A percentile compares a stretch with the other conserved stretches of the same genome.
These are phyloP conservation scores for Aspergillus fumigatus DNA, from an alignment of 2,329 filamentous ascomycete species.

Conservation along the genomic window DNA sequence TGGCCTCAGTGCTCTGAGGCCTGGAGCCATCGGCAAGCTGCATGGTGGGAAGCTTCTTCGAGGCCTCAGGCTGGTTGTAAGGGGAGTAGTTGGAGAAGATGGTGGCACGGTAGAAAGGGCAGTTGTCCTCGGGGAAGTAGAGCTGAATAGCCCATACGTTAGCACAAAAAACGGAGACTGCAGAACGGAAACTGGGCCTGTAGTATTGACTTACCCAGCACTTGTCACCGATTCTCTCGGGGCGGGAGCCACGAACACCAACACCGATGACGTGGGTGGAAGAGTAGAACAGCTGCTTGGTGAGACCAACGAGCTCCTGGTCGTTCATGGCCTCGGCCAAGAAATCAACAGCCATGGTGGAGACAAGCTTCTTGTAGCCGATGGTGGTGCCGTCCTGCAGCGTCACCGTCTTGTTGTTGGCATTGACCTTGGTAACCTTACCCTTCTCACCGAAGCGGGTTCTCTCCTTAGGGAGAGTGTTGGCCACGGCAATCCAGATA, in stretches of 20 bases:
- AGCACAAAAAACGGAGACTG: neutral
- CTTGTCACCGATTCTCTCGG: constrained; percentile 97
- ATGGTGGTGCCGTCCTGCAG: constrained; percentile 82
- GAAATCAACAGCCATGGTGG: constrained; percentile 92
- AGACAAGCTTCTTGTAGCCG: constrained; percentile 87
- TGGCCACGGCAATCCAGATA: constrained; percentile 97
- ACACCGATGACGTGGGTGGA: constrained; percentile 97
- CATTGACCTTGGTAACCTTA: constrained; percentile 80
- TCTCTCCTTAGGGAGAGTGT: constrained; percentile 89
- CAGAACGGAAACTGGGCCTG: neutral
- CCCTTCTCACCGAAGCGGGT: constrained; percentile 82
- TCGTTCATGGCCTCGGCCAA: constrained; percentile 85
- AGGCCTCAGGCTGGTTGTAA: constrained; percentile 85
- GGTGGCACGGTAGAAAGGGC: constrained; percentile 97
- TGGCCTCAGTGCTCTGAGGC: constrained; percentile 64
- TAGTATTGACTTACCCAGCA: constrained; percentile 68
- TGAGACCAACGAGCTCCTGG: constrained; percentile 73
- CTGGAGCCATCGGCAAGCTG: constrained; percentile 83
- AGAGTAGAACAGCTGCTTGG: constrained; percentile 93
- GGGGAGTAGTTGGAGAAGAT: constrained; percentile 99
- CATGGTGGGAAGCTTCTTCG: constrained; percentile 79
- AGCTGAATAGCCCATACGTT: constrained; percentile 50
- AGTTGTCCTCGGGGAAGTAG: constrained; percentile 99
- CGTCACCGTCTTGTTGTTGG: constrained; percentile 74
- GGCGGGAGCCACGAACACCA: constrained; percentile 83